A percentile compares a stretch with the other conserved stretches of the same genome.
These are phyloP conservation scores for Fusarium sp. DNA, from an alignment of 2,329 filamentous ascomycete species.

Conservation along the genomic window DNA sequence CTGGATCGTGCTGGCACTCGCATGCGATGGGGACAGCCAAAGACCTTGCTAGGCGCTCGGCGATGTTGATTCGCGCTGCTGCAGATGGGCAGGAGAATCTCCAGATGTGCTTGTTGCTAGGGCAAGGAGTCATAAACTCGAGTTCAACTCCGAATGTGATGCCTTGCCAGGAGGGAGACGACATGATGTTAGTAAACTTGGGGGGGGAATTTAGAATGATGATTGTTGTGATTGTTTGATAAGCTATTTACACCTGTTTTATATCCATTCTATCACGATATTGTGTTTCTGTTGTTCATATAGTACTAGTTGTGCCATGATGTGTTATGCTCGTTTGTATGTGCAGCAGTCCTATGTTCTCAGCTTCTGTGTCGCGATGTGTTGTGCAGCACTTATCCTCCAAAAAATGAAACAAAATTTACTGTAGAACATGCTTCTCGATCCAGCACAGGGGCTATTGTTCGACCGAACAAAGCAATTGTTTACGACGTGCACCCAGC, in stretches of 20 bases:
- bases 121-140: slow-evolving; percentile 32
- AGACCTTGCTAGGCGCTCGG: not conserved
- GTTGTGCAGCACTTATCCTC: not conserved
- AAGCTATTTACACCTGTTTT: not conserved
- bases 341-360: not conserved
- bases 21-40: slow-evolving; percentile 4
- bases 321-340: not conserved
- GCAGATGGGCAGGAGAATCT: not conserved
- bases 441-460: not conserved
- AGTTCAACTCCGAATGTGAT: slow-evolving; percentile 40
- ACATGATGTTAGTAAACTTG: not conserved
- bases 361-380: not conserved
- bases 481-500: not conserved
- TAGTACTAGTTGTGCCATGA: not conserved
- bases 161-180: not conserved
- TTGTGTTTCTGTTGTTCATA: not conserved
- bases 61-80: slow-evolving; percentile 13
- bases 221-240: not conserved
- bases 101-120: not conserved
- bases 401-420: not conserved
- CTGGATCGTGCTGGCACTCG: not conserved
- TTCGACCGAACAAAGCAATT: not conserved
- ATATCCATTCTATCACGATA: not conserved
- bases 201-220: not conserved
- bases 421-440: not conserved